These are phyloP conservation scores for Nigrograna mackinnonii DNA, from an alignment of 2,329 filamentous ascomycete genomes.

Conservation along the genomic window DNA sequence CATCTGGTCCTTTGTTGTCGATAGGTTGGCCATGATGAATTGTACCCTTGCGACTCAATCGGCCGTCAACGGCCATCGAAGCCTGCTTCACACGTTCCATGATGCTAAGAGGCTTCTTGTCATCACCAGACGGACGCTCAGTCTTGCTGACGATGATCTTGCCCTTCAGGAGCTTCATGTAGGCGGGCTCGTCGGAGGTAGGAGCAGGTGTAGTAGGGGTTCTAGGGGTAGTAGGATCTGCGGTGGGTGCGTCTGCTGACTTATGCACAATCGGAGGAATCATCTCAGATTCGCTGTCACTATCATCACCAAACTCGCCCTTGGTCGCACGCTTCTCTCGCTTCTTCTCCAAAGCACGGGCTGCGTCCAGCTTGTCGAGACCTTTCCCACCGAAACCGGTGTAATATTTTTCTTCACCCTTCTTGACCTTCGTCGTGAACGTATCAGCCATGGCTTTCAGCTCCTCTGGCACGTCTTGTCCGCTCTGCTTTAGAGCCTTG, in stretches of 20 bases:
- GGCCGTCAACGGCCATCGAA: conserved; percentile 86
- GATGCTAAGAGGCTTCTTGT: conserved; percentile 60
- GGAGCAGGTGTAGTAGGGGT: conserved; percentile 33
- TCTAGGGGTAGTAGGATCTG: conserved; percentile 50
- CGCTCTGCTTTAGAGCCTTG: conserved; percentile 91
- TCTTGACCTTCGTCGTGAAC: conserved; percentile 89
- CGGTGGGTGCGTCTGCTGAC: conserved; percentile 40
- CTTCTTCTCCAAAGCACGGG: conserved; percentile 83
- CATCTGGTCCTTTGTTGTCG: conserved; percentile 97
- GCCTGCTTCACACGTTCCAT: conserved; percentile 88
- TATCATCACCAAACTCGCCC: conserved; percentile 84
- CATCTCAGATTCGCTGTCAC: conserved; percentile 73
- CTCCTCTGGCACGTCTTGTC: conserved; percentile 76
- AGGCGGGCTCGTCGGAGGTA: conserved; percentile 27
- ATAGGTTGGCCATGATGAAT: conserved; percentile 91
- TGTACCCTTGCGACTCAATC: conserved; percentile 85
- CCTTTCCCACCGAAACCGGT: conserved; percentile 93
- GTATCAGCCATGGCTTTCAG: conserved; percentile 64
- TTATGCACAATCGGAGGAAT: conserved; percentile 59
- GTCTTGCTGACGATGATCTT: conserved; percentile 76
- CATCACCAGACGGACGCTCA: conserved; percentile 54
- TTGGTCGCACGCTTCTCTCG: conserved; percentile 78
- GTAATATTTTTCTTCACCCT: conserved; percentile 83
- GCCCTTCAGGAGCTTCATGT: conserved; percentile 56
- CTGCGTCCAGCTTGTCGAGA: conserved; percentile 86